Percentiles rank a stretch among this genome's conserved stretches.
Conservation (phyloP, 495 filamentous ascomycete genomes). For the Cetradonia linearis region DNA sequence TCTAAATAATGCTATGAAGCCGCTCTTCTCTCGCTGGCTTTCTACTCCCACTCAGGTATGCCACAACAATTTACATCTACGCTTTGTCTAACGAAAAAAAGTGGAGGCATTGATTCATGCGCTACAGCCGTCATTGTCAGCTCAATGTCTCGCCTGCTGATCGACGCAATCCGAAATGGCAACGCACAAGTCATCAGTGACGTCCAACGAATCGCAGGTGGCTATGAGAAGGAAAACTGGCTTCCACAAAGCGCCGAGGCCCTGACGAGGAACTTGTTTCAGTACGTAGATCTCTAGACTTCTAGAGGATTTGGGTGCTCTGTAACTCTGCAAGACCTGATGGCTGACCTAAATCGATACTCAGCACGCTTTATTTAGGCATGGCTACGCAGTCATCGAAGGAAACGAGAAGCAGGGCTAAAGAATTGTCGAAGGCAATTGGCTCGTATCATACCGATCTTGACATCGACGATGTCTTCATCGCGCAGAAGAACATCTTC, state of each 20-base stretch:
- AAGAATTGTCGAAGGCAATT: conserved; percentile 55
- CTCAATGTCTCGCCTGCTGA: conserved; percentile 68
- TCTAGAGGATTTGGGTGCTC: conserved; percentile 20
- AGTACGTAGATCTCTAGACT: conserved; percentile 34
- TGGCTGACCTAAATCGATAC: conserved; percentile 39
- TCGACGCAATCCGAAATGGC: conserved; percentile 51
- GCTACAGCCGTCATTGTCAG: conserved; percentile 58
- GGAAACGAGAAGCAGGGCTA: conserved; percentile 65
- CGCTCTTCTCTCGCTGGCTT: conserved; percentile 11
- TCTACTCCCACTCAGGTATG: conserved; percentile 33
- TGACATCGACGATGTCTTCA: conserved; percentile 61
- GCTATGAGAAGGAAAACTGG: conserved; percentile 40
- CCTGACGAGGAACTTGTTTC: not conserved
- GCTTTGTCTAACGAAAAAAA: conserved; percentile 16
- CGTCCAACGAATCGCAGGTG: conserved; percentile 50
- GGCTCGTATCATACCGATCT: conserved; percentile 66
- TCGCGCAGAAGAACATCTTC: conserved; percentile 45
- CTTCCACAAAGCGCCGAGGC: conserved; percentile 37
- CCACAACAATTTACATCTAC: not conserved
- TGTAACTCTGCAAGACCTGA: conserved; percentile 43
- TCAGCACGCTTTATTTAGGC: conserved; percentile 76
- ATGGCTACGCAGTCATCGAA: conserved; percentile 56
- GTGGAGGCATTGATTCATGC: conserved; percentile 62
- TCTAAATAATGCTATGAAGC: conserved; percentile 1
- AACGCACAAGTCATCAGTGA: conserved; percentile 64